Evolutionary conservation across 2,329 filamentous ascomycete genomes (phyloP).

Genomic region (Emmonsiellopsis sp.): DNA sequence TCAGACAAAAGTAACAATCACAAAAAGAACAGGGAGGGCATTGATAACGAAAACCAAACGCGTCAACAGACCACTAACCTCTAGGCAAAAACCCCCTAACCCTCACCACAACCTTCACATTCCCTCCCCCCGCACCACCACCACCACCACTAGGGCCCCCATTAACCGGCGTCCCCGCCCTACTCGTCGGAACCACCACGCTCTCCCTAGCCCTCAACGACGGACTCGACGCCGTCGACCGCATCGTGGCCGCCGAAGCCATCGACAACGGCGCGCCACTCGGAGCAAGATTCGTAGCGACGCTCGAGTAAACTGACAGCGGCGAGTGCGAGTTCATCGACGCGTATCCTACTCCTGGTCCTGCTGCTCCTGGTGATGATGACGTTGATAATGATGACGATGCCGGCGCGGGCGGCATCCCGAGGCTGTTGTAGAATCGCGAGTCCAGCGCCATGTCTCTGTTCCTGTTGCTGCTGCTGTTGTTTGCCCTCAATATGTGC

Average conservation of each 20-base stretch:
- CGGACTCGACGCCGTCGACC: conserved; percentile 67
- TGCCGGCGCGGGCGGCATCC: conserved; percentile 5
- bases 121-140: conserved; percentile 50
- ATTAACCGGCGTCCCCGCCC: conserved; percentile 30
- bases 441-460: conserved; percentile 34
- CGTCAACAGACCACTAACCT: conserved; percentile 46
- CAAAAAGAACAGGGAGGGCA: not conserved
- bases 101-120: conserved; percentile 74
- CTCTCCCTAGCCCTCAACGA: conserved; percentile 66
- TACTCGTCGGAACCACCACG: conserved; percentile 43
- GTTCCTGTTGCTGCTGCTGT: conserved; percentile 6
- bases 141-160: conserved; percentile 37
- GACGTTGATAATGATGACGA: conserved; percentile 5
- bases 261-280: conserved; percentile 25
- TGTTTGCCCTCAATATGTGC: conserved; percentile 30
- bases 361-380: conserved; percentile 16
- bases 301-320: conserved; percentile 23
- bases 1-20: not conserved
- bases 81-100: conserved; percentile 69
- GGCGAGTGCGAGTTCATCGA: conserved; percentile 23
- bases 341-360: not conserved
- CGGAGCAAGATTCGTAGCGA: conserved; percentile 26
- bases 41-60: not conserved
- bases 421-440: conserved; percentile 27
- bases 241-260: conserved; percentile 26